Base-by-base conservation (phyloP, 306 rosid genomes). In the Acacia confusa region DNA sequence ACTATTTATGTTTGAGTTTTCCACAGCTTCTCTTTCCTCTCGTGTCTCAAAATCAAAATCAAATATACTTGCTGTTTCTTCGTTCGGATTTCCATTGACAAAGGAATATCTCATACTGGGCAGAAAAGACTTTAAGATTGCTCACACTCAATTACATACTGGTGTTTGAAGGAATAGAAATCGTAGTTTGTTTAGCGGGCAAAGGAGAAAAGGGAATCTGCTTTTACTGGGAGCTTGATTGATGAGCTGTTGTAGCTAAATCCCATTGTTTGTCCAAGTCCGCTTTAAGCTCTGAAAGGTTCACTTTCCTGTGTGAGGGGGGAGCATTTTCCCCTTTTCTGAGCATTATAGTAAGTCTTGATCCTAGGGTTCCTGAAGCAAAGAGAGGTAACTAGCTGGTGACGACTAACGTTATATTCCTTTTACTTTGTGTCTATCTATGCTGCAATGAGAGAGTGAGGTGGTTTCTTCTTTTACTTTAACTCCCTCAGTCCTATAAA, bases 121-220 rank as follows among this genome's bases (percentile, higher is more conserved):
- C 44, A 45, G 70, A 69, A 82, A 75, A 85, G 80, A 79, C 87
- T 75, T 63, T 5, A 55, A 75, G 30, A 22, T 78, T 67, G 77
- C 68, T 81, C 41, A 71, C 81, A 48, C 40, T 85, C 89, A 82
- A 83, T 84, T 91, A 47, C 72, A 47, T 64, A 70, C 58, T 82
- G 81, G 78, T 76, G 83, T 78, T 77, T 82, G 86, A 86, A 85
- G 63, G 82, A 77, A 57, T 78, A 72, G 86, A 65, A 86, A 81
- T 60, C 74, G 65, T 79, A 76, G 87, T 84, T 5, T 79, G 79
- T 70, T 78, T 70, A 47, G 44, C 36, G 60, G 82, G 79, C 81
- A 84, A 75, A 88, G 89, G 83, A 81, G 84, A 87, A 92, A 95
- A 93, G 98, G 94, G 98, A 91, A 96, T 96, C 94, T 93, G 91